A percentile compares a stretch with the other conserved stretches of the same genome.
Evolutionary conservation across 192 early-diverging fungal species (phyloP).

Genomic region (Pilaira anomala): DNA sequence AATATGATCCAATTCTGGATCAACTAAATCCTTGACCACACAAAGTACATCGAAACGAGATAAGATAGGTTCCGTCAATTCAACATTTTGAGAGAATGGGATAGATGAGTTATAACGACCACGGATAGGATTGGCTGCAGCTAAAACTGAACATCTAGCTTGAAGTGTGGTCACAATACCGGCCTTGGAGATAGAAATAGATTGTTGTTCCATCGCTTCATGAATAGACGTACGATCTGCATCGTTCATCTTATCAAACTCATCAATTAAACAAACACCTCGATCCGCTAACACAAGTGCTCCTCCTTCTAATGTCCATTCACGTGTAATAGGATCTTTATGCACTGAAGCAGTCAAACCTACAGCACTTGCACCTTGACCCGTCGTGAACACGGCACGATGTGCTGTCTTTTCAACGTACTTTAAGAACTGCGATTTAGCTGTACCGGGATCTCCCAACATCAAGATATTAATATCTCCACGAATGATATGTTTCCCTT

Average conservation of each 20-base stretch:
- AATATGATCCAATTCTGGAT: constrained; percentile 86
- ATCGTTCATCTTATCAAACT: constrained; percentile 93
- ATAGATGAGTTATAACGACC: constrained; percentile 87
- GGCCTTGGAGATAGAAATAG: constrained; percentile 85
- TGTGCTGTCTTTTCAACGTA: constrained; percentile 83
- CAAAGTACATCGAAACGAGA: constrained; percentile 98
- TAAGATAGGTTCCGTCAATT: constrained; percentile 97
- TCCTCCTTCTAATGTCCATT: constrained; percentile 90
- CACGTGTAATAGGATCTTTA: constrained; percentile 81
- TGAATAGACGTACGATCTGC: constrained; percentile 92
- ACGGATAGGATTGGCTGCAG: constrained; percentile 81
- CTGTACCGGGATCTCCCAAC: constrained; percentile 86
- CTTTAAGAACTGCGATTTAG: constrained; percentile 85
- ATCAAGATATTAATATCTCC: constrained; percentile 98
- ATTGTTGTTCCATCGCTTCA: constrained; percentile 92
- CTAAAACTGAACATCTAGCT: constrained; percentile 78
- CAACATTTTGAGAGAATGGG: constrained; percentile 95
- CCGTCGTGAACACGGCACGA: constrained; percentile 83
- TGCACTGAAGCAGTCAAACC: constrained; percentile 82
- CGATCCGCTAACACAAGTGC: constrained; percentile 85
- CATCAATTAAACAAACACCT: constrained; percentile 84
- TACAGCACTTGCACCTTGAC: constrained; percentile 82
- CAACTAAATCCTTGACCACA: constrained; percentile 91
- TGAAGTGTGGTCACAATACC: constrained; percentile 85
- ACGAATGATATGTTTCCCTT: constrained; percentile 91